phyloP scores from a whole-genome alignment of 352 stramenopile genomes.

The Pythium diclinum region DNA sequence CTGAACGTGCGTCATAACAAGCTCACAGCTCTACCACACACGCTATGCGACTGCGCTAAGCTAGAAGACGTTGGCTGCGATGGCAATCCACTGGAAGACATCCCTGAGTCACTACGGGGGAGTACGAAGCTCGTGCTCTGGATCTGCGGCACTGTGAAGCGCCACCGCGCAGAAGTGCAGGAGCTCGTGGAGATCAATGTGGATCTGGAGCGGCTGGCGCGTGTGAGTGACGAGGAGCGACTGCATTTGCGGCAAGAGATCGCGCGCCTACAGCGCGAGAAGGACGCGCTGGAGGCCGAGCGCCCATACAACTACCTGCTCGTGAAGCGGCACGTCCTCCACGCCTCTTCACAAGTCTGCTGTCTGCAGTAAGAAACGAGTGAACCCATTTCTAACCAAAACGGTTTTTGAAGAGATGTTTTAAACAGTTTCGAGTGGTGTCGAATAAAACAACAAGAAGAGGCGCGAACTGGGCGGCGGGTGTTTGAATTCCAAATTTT shows the following conservation, averaged over 20 bases:
- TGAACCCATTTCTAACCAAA: constrained; percentile 18
- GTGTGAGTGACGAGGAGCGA: constrained; percentile 68
- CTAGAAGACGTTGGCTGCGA: constrained; percentile 57
- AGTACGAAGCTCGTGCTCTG: constrained; percentile 76
- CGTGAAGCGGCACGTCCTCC: constrained; percentile 58
- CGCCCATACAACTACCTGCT: constrained; percentile 69
- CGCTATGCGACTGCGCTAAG: constrained; percentile 60
- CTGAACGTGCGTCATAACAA: constrained; percentile 75
- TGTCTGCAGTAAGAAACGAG: constrained; percentile 48
- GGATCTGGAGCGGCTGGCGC: constrained; percentile 70
- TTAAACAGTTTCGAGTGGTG: neutral
- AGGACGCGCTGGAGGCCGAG: constrained; percentile 54
- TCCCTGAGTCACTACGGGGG: constrained; percentile 60
- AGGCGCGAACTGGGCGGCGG: constrained; percentile 11
- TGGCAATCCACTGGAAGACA: constrained; percentile 55
- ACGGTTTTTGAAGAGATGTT: constrained; percentile 10
- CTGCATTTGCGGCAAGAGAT: constrained; percentile 68
- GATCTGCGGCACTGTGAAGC: constrained; percentile 80
- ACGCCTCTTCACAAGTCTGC: constrained; percentile 59
- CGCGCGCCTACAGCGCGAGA: constrained; percentile 53
- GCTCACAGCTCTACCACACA: constrained; percentile 62
- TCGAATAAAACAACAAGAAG: neutral
- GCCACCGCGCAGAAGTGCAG: constrained; percentile 51
- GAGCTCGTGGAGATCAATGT: constrained; percentile 76
- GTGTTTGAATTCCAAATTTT: constrained; percentile 30